Percentiles rank a stretch among this genome's conserved stretches.
Conservation (phyloP, 441 rosid species). For the Arabidopsis hybrid region DNA sequence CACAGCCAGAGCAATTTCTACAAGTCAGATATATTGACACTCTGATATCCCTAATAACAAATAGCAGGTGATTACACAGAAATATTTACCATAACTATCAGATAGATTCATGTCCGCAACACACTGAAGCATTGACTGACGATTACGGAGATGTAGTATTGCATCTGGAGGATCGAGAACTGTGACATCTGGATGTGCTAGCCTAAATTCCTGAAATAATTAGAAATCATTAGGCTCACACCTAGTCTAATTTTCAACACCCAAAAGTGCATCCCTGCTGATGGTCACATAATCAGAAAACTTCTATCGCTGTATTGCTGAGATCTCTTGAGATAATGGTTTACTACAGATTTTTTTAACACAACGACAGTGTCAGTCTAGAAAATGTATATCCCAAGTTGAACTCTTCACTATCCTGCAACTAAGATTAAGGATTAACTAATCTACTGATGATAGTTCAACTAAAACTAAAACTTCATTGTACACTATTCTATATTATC, state of each 20-base stretch:
- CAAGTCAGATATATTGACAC: background rate
- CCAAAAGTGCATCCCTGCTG: background rate
- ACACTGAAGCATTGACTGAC: conserved; percentile 26
- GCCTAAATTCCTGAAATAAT: conserved; percentile 15
- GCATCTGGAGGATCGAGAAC: conserved; percentile 29
- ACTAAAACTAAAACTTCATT: background rate
- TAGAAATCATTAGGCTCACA: background rate
- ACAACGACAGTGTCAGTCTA: background rate
- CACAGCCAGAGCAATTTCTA: background rate
- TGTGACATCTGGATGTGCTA: conserved; percentile 26
- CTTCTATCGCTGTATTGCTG: background rate
- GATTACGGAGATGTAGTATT: conserved; percentile 17
- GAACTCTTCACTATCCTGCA: background rate
- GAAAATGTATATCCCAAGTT: background rate
- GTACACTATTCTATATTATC: background rate
- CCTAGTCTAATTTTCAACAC: background rate
- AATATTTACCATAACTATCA: conserved; percentile 18
- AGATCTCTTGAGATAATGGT: conserved; percentile 2
- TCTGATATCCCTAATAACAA: background rate
- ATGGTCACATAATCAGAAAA: background rate
- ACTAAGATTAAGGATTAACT: background rate
- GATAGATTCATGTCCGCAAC: conserved; percentile 19
- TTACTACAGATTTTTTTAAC: background rate
- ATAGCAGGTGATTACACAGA: background rate
- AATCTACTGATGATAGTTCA: background rate